These are phyloP conservation scores for Mucor sp. DNA, from an alignment of 371 early-diverging fungal species.

Conservation along the genomic window DNA sequence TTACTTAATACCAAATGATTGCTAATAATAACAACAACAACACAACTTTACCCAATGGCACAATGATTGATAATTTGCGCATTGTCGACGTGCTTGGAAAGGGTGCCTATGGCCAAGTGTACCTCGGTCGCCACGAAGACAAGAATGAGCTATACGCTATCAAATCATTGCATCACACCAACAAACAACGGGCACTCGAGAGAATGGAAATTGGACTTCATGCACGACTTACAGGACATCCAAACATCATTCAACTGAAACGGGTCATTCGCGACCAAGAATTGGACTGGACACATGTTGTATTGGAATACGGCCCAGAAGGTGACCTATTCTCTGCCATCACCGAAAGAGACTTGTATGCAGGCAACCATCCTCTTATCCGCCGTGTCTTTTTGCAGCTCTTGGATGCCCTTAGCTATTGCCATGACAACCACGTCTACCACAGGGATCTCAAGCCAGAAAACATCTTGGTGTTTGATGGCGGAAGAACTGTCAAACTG, in stretches of 20 bases:
- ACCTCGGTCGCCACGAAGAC: constrained; percentile 37
- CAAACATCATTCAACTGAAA: constrained; percentile 70
- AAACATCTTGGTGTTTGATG: constrained; percentile 58
- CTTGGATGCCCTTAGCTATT: constrained; percentile 56
- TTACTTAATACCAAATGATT: background rate
- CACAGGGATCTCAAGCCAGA: constrained; percentile 84
- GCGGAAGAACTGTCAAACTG: constrained; percentile 68
- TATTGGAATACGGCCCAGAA: constrained; percentile 71
- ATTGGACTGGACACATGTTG: constrained; percentile 57
- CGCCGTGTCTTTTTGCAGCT: constrained; percentile 59
- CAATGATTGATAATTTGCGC: constrained; percentile 33
- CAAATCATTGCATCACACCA: constrained; percentile 62
- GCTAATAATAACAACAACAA: background rate
- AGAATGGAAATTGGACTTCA: constrained; percentile 73
- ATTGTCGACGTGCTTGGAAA: constrained; percentile 59
- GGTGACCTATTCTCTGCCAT: constrained; percentile 72
- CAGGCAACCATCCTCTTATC: constrained; percentile 49
- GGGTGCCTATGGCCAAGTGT: constrained; percentile 77
- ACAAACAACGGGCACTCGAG: constrained; percentile 11
- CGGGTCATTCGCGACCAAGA: constrained; percentile 59
- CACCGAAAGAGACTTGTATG: constrained; percentile 55
- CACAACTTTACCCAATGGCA: constrained; percentile 13
- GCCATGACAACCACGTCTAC: constrained; percentile 57
- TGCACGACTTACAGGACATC: constrained; percentile 60
- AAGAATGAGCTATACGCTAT: constrained; percentile 54